Evolutionary conservation across 2,329 filamentous ascomycete species (phyloP).

Genomic region (Penicillium sp.): DNA sequence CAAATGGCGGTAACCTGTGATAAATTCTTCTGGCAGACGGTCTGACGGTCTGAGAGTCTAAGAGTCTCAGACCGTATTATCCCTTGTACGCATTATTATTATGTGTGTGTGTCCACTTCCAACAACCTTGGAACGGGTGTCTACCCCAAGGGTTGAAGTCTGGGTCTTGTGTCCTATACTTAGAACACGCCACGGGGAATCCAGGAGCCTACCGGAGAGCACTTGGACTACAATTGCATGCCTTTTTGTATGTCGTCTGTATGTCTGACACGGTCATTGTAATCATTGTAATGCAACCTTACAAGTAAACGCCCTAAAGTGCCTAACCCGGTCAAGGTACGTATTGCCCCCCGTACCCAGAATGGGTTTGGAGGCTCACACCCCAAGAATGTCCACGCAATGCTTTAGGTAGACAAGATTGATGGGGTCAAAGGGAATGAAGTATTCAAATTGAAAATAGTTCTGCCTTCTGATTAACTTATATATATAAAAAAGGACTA

Average conservation of each 20-base stretch:
- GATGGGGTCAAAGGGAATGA: not conserved
- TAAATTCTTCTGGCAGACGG: not conserved
- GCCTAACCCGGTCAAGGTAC: slow-evolving; percentile 2
- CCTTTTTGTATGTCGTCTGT: not conserved
- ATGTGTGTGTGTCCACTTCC: not conserved
- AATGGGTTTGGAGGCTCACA: slow-evolving; percentile 7
- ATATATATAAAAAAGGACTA: not conserved
- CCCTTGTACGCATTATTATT: not conserved
- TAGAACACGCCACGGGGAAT: slow-evolving; percentile 11
- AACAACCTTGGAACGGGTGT: not conserved
- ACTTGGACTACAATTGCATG: not conserved
- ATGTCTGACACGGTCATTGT: not conserved
- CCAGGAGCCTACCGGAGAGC: not conserved
- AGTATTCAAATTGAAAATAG: not conserved
- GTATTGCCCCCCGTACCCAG: slow-evolving; percentile 6
- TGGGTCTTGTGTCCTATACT: slow-evolving; percentile 13
- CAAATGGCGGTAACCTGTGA: slow-evolving; percentile 15
- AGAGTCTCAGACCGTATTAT: not conserved
- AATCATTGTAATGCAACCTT: slow-evolving; percentile 1
- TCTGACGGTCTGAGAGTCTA: not conserved
- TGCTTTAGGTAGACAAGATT: slow-evolving; percentile 8
- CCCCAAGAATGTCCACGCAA: slow-evolving; percentile 9
- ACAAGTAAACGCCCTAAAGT: not conserved
- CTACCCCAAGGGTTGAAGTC: slow-evolving; percentile 4
- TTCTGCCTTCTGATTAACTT: slow-evolving; percentile 2